Percentiles rank a stretch among this genome's conserved stretches.
Evolutionary conservation across 139 green algal genomes (phyloP).

Genomic region (Chlamydomonas urium): DNA sequence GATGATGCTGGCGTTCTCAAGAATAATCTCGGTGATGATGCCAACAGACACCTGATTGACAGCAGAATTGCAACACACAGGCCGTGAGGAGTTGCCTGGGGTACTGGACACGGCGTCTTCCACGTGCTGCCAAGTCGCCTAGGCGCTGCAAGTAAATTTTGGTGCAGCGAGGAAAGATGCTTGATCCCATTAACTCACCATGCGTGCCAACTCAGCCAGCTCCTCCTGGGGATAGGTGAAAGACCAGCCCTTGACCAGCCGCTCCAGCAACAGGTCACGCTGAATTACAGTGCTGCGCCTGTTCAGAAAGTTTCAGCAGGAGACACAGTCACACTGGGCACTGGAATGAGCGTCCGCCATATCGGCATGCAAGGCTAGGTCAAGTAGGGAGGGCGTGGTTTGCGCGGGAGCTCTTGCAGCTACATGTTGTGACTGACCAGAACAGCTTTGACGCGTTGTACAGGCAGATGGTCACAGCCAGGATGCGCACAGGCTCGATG

Average conservation of each 20-base stretch:
- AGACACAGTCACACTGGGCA: too few relatives aligned
- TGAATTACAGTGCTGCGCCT: constrained; percentile 9
- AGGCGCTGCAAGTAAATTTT: too few relatives aligned
- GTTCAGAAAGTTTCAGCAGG: neutral
- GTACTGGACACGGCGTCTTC: too few relatives aligned
- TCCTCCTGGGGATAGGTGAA: neutral
- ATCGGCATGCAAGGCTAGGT: too few relatives aligned
- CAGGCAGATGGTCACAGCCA: neutral
- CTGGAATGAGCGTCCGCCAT: too few relatives aligned
- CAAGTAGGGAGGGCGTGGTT: too few relatives aligned
- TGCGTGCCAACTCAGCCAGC: constrained; percentile 4
- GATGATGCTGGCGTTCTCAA: neutral
- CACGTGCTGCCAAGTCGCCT: too few relatives aligned
- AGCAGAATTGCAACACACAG: too few relatives aligned
- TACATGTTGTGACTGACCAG: neutral
- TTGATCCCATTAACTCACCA: too few relatives aligned
- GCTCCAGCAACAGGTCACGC: constrained; percentile 11
- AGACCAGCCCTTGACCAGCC: neutral
- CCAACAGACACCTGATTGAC: constrained; percentile 1
- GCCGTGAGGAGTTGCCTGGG: too few relatives aligned
- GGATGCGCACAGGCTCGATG: neutral
- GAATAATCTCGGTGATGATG: constrained; percentile 3
- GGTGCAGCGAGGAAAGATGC: too few relatives aligned
- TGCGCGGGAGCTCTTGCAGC: too few relatives aligned
- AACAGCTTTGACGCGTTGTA: neutral